Base-by-base conservation (phyloP, 768 basidiomycete genomes). In the Russula ochroleuca region DNA sequence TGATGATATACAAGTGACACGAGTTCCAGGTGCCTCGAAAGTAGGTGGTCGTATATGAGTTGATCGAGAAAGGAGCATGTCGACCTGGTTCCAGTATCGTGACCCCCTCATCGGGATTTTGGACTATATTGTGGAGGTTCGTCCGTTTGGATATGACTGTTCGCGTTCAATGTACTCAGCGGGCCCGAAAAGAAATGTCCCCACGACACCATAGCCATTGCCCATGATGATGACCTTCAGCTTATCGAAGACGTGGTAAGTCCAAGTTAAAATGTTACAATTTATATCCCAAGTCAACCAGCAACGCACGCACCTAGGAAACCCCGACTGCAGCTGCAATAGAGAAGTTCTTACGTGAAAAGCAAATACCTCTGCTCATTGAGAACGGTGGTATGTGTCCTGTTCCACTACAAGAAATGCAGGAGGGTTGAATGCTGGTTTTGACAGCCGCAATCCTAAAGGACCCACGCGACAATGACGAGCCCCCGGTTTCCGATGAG, bases 161-260 rank as follows among this genome's bases (percentile, higher is more conserved):
- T 45, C 35, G 5, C 21, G 35, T 61, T 6, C 1, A 25, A 11
- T 48, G 33, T 37, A 47, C 60, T 45, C 14, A 54, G 8, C 14
- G 7, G 3, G 3, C 17, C 37, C 17, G 17, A 45, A 35, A 51
- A 65, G 64, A 51, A 62, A 52, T 60, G 48, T 38, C 41, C 41
- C 0, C 19, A 50, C 19, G 52, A 62, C 15, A 2, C 15, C 25
- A 9, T 64, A 21, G 63, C 63, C 15, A 41, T 64, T 35, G 59
- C 54, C 5, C 63, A 64, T 52, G 53, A 64, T 23, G 47, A 64
- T 11, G 59, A 65, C 23, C 40, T 65, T 19, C n/a, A 64, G 11
- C n/a, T 41, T 14, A n/a, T 64, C 23, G 57, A 64, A 40, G 37
- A 37, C 15, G 35, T 54, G 63, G 63, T 64, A 51, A n/a, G 57